phyloP scores from a whole-genome alignment of 306 rosid genomes.

The Lathyrus sativus region DNA sequence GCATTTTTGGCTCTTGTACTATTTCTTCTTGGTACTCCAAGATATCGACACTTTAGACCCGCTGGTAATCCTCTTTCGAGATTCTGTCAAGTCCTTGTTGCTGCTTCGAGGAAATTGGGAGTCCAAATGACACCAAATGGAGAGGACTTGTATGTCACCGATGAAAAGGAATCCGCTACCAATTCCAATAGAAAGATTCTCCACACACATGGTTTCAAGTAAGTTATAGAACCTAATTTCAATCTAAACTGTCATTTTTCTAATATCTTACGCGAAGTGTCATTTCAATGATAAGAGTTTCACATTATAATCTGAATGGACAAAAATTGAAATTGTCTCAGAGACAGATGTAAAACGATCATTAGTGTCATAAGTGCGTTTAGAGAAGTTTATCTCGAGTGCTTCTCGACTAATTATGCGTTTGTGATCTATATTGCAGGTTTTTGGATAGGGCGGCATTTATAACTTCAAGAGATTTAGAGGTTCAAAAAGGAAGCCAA shows the following conservation, averaged over 20 bases:
- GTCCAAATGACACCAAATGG: conserved; percentile 33
- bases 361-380: background rate
- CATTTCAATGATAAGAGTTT: background rate
- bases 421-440: conserved; percentile 34
- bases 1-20: conserved; percentile 52
- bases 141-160: conserved; percentile 51
- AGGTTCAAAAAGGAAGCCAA: conserved; percentile 36
- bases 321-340: background rate
- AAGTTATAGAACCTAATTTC: conserved; percentile 28
- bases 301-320: background rate
- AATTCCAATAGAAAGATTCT: conserved; percentile 57
- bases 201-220: conserved; percentile 59
- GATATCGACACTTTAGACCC: conserved; percentile 59
- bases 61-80: conserved; percentile 70
- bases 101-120: conserved; percentile 56
- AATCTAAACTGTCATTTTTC: background rate
- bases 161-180: conserved; percentile 46
- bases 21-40: conserved; percentile 49
- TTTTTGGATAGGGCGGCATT: conserved; percentile 50
- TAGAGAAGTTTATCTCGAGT: background rate
- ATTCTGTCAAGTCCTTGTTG: conserved; percentile 65
- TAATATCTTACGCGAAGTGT: too few relatives aligned
- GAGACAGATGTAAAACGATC: background rate
- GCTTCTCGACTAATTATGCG: conserved; percentile 3
- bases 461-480: conserved; percentile 47